A percentile compares a stretch with the other conserved stretches of the same genome.
Evolutionary conservation across 805 yeast genomes (phyloP).

Genomic region (Schizosaccharomyces octosporus): DNA sequence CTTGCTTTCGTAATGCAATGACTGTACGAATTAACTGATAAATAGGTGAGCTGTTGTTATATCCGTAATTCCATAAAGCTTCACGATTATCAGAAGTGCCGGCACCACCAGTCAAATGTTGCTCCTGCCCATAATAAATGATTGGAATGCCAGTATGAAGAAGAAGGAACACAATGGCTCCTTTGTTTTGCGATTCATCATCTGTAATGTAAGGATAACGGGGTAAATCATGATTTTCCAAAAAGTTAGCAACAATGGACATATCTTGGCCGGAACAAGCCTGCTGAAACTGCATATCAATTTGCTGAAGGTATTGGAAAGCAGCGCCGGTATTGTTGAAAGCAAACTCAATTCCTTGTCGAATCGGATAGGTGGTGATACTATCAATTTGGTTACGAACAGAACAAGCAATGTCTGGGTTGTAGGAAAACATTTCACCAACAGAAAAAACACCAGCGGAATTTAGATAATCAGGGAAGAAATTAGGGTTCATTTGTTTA

Average conservation of each 20-base stretch:
- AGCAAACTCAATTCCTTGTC: neutral
- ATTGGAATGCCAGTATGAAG: conserved; percentile 4
- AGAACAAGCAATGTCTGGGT: neutral
- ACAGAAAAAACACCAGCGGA: conserved; percentile 2
- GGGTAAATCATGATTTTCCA: conserved; percentile 5
- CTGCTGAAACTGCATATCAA: neutral
- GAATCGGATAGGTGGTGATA: conserved; percentile 4
- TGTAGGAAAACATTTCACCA: conserved; percentile 2
- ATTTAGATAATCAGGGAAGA: neutral
- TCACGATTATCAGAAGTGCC: conserved; percentile 5
- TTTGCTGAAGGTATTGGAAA: neutral
- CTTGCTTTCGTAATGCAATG: conserved; percentile 1
- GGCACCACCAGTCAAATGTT: conserved; percentile 1
- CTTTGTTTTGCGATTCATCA: neutral
- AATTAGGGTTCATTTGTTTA: neutral
- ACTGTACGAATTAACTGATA: neutral
- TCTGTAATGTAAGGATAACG: conserved; percentile 2
- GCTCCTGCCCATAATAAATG: conserved; percentile 4
- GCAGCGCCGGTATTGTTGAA: conserved; percentile 1
- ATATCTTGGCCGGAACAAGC: neutral
- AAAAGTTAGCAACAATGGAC: neutral
- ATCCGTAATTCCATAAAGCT: conserved; percentile 4
- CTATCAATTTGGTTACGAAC: conserved; percentile 3
- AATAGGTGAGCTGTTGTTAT: neutral
- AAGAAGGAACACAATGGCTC: neutral